Base-by-base conservation (phyloP, 2,329 filamentous ascomycete species). In the Colletotrichum sp. region DNA sequence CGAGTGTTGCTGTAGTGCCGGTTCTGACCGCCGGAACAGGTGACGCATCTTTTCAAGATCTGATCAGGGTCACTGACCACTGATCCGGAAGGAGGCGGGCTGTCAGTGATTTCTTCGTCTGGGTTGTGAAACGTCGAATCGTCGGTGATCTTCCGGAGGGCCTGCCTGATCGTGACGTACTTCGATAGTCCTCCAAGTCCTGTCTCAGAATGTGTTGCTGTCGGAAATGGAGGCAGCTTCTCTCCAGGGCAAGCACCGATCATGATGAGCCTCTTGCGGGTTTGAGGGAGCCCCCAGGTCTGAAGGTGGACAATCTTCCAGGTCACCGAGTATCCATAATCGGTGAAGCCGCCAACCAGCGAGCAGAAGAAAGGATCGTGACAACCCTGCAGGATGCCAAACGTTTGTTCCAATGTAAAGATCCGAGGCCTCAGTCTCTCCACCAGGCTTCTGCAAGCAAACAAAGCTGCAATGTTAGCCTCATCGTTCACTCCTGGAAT, bases 381-480 rank as follows among this genome's bases (percentile, higher is more conserved):
- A 18, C 44, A 68, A 8, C 9, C 1, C 26, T 88, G 86, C 0
- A 90, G 82, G 1, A 98, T 88, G 0, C 95, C 95, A 68, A 91
- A 92, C 0, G 95, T 96, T 80, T 98, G 94, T 79, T 98, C 95
- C 1, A 98, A 85, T 0, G 95, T 98, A 3, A 95, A 90, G 0
- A 97, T 81, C 0, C 95, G 89, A 0, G 95, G 95, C 0, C 88
- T 89, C 0, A 89, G 82, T 44, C 89, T 89, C 7, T 88, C 83
- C 1, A 96, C 84, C 0, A 96, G 82, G 5, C 89, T 83, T 2
- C 87, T 84, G 68, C 90, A 91, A 0, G 88, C 85, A 77, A 89
- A 91, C 0, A 93, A 80, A 0, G 88, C 88, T 2, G 92, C 91
- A 0, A 91, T 92, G 78, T 98, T 97, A 0, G 85, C 87, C 2